Evolutionary conservation across 805 yeast species (phyloP).

Genomic region (Lachancea mirantina): DNA sequence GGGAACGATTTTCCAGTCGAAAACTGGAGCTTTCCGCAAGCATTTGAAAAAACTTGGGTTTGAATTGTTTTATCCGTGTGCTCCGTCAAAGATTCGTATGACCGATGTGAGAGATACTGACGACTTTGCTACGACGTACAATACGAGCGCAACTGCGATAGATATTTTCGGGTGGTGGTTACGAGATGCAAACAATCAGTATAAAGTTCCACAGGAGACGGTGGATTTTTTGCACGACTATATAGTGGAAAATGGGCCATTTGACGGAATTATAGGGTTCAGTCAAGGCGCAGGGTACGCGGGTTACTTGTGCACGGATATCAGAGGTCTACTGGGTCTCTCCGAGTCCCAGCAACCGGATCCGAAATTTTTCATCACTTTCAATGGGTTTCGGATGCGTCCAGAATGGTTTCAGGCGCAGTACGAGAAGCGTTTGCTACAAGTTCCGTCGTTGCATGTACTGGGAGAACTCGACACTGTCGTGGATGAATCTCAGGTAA

Average conservation of each 20-base stretch:
- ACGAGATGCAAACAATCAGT: conserved; percentile 33
- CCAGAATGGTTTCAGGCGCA: conserved; percentile 28
- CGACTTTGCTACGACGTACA: conserved; percentile 29
- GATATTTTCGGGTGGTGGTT: conserved; percentile 63
- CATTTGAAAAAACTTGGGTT: conserved; percentile 51
- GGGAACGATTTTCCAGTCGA: conserved; percentile 70
- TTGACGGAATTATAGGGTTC: conserved; percentile 82
- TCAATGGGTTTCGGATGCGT: conserved; percentile 51
- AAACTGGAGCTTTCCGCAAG: conserved; percentile 79
- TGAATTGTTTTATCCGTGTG: conserved; percentile 68
- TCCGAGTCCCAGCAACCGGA: conserved; percentile 36
- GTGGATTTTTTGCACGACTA: conserved; percentile 38
- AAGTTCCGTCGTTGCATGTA: conserved; percentile 58
- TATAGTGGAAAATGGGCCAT: conserved; percentile 57
- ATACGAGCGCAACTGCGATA: conserved; percentile 24
- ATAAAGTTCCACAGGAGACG: conserved; percentile 31
- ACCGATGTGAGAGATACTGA: conserved; percentile 37
- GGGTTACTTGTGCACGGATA: conserved; percentile 52
- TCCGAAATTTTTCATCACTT: conserved; percentile 64
- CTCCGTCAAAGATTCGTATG: conserved; percentile 56
- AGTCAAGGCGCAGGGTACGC: conserved; percentile 94
- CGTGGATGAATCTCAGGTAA: conserved; percentile 63
- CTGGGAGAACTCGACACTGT: conserved; percentile 87
- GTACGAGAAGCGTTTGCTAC: conserved; percentile 25
- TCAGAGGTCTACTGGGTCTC: conserved; percentile 38